Percentiles rank a stretch among this genome's conserved stretches.
Evolutionary conservation across 768 basidiomycete genomes (phyloP).

Genomic region (Naganishia kalamii): DNA sequence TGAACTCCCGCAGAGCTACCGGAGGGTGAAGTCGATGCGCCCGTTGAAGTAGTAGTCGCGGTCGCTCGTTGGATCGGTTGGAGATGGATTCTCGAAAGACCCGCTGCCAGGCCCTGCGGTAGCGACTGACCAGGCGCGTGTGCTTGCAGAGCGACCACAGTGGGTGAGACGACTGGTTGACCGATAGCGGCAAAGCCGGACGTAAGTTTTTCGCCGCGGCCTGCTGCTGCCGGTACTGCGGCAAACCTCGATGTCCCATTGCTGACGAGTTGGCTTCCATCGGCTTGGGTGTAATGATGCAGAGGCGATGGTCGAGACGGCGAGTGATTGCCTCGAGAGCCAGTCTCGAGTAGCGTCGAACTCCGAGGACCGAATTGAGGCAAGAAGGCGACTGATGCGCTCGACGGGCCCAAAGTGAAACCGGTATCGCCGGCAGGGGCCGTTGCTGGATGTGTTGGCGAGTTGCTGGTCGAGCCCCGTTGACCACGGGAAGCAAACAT

Average conservation of each 20-base stretch:
- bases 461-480: not conserved
- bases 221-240: conserved; percentile 11
- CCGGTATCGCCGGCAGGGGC: conserved; percentile 14
- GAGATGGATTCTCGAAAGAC: conserved; percentile 82
- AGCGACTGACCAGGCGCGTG: conserved; percentile 87
- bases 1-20: not conserved
- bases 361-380: conserved; percentile 47
- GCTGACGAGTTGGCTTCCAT: conserved; percentile 7
- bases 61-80: conserved; percentile 43
- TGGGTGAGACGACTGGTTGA: conserved; percentile 49
- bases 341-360: conserved; percentile 9
- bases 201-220: conserved; percentile 13
- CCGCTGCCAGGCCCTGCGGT: conserved; percentile 85
- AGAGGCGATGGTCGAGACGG: conserved; percentile 14
- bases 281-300: conserved; percentile 17
- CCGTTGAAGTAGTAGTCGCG: conserved; percentile 21
- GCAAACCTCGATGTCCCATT: not conserved
- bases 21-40: conserved; percentile 18
- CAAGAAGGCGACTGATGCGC: conserved; percentile 75
- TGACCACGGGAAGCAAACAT: conserved; percentile 20
- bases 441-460: not conserved
- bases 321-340: conserved; percentile 21
- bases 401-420: conserved; percentile 57
- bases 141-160: conserved; percentile 69
- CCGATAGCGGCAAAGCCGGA: conserved; percentile 10